These are phyloP conservation scores for Trichoderma koningii DNA, from an alignment of 2,329 filamentous ascomycete genomes.

Conservation along the genomic window DNA sequence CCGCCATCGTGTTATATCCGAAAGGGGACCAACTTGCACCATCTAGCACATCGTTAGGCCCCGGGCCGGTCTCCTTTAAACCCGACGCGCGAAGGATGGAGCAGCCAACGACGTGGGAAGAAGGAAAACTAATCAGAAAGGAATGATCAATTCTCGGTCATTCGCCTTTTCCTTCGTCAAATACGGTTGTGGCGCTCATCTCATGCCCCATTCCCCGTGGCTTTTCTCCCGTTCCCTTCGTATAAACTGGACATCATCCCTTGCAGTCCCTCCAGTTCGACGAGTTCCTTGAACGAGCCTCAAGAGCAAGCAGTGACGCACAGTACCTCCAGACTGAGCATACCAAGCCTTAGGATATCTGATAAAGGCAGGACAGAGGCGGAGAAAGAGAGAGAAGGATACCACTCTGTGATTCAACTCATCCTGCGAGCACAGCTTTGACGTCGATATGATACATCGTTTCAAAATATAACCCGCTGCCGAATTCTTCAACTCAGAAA, in stretches of 20 bases:
- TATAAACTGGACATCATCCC: conserved; percentile 2
- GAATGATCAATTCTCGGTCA: neutral
- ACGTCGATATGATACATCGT: conserved; percentile 2
- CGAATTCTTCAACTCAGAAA: neutral
- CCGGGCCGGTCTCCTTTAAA: conserved; percentile 16
- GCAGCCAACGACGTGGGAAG: conserved; percentile 9
- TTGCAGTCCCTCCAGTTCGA: neutral
- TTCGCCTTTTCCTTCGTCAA: neutral
- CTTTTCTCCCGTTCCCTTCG: neutral
- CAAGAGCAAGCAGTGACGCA: conserved; percentile 1
- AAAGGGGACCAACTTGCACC: neutral
- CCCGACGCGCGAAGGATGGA: conserved; percentile 25
- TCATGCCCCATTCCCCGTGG: neutral
- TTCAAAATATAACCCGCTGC: neutral
- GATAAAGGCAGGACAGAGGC: neutral
- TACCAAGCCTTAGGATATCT: neutral
- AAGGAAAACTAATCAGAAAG: neutral
- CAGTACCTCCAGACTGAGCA: neutral
- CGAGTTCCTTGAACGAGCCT: neutral
- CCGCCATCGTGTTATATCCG: conserved; percentile 19
- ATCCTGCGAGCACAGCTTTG: neutral
- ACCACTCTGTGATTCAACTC: neutral
- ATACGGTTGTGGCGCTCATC: conserved; percentile 18
- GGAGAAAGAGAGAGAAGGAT: too few relatives aligned
- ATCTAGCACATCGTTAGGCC: neutral